Evolutionary conservation across 768 basidiomycete genomes (phyloP).

Genomic region (Tylopilus intermedius): DNA sequence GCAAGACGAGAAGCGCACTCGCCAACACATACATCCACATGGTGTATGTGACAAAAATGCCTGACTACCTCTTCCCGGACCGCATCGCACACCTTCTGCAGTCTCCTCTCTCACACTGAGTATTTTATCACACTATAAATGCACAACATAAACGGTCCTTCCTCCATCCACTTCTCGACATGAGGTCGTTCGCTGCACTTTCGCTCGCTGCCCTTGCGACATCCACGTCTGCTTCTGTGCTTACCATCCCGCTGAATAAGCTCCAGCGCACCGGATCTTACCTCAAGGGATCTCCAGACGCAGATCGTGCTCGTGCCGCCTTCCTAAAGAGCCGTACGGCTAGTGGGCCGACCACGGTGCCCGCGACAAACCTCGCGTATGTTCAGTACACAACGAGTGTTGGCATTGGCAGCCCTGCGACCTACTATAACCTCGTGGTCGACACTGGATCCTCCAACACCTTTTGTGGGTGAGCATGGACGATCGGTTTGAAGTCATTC

Average conservation of each 20-base stretch:
- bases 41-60: not conserved
- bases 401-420: conserved; percentile 25
- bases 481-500: not conserved
- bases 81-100: not conserved
- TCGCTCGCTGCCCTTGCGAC: conserved; percentile 5
- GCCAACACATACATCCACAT: not conserved
- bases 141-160: not conserved
- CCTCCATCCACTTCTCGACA: not conserved
- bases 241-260: conserved; percentile 12
- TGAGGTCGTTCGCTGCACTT: conserved; percentile 12
- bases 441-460: conserved; percentile 33
- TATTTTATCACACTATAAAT: not conserved
- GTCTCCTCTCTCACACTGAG: not conserved
- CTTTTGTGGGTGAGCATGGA: conserved; percentile 17
- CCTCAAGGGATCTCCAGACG: conserved; percentile 16
- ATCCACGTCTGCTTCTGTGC: not conserved
- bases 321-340: conserved; percentile 2
- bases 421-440: conserved; percentile 26
- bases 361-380: conserved; percentile 12
- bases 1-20: not conserved
- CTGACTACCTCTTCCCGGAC: too few species aligned
- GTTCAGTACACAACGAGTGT: conserved; percentile 19
- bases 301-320: conserved; percentile 16
- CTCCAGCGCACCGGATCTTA: conserved; percentile 9
- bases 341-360: conserved; percentile 12